Base-by-base conservation (phyloP, 768 basidiomycete genomes). In the Mycena amicta region DNA sequence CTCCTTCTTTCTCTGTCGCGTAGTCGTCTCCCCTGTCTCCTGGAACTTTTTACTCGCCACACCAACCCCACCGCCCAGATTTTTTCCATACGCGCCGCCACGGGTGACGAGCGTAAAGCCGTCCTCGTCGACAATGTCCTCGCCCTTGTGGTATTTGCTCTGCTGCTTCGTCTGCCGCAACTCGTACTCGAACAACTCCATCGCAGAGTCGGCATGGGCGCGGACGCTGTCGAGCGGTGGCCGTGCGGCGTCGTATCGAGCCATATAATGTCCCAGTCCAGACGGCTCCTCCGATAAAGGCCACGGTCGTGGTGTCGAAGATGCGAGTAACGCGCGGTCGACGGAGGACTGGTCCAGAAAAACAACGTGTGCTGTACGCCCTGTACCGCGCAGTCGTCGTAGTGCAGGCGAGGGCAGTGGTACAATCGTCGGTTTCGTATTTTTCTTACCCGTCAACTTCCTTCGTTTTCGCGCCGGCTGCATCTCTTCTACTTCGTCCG, bases 61-160 rank as follows among this genome's bases (percentile, higher is more conserved):
- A 72, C 71, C 83, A 71, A 81, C 77, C 1, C 92, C 93, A 15
- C 93, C 93, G 27, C 94, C 94, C 4, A 94, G 76, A 1, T 92
- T 92, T 68, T 92, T 80, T 4, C 95, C 94, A 66, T 95, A 95
- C 22, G 89, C 88, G 13, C 95, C 95, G 4, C 93, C 92, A 33
- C 95, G 82, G n/a, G 89, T 91, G 31, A 98, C 95, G 13, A 98
- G 83, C 12, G 93, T 96, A 71, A 96, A 98, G 2, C 95, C 95
- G 60, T 98, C 95, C 59, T 91, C 93, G 70, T 98, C 95, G 41
- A 96, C 90, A 55, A 96, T 80, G 5, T 90, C 93, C 67, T 93
- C 93, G 22, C 92, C 92, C 69, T 92, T 92, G 64, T 77, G 81
- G 67, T 90, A 92, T 68, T 84, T 80, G 23, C 85, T 83, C 68